Conservation (phyloP, 2,329 filamentous ascomycete species). For the Aspergillus ibericus region DNA sequence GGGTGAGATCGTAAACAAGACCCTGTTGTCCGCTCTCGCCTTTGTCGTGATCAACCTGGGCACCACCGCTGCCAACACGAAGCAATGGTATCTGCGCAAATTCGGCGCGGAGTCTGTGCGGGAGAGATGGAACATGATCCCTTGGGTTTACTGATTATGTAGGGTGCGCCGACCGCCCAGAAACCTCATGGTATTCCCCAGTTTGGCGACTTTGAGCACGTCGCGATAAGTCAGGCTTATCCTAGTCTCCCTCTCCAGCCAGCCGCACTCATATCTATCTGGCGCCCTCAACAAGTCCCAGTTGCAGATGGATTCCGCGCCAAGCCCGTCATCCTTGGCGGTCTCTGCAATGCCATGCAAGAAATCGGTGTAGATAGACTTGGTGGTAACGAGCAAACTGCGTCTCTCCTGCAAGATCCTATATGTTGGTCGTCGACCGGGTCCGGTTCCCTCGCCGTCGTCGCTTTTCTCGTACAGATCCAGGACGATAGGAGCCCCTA, state of each 20-base stretch:
- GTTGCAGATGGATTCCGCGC: slow-evolving; percentile 53
- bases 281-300: slow-evolving; percentile 56
- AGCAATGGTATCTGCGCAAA: slow-evolving; percentile 73
- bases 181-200: slow-evolving; percentile 67
- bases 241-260: slow-evolving; percentile 52
- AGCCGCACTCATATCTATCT: slow-evolving; percentile 39
- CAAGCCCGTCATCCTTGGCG: slow-evolving; percentile 64
- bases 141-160: slow-evolving; percentile 43
- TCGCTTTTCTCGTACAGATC: slow-evolving; percentile 67
- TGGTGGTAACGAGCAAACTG: slow-evolving; percentile 63
- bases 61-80: slow-evolving; percentile 75
- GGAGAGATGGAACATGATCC: slow-evolving; percentile 73
- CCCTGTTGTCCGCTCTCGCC: slow-evolving; percentile 65
- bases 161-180: slow-evolving; percentile 31
- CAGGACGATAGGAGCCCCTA: slow-evolving; percentile 75
- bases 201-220: slow-evolving; percentile 75
- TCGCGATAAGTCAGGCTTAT: slow-evolving; percentile 72
- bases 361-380: slow-evolving; percentile 55
- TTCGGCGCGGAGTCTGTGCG: slow-evolving; percentile 68
- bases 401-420: slow-evolving; percentile 80
- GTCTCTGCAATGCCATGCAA: slow-evolving; percentile 61
- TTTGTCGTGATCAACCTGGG: slow-evolving; percentile 81
- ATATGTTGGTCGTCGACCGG: slow-evolving; percentile 36
- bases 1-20: slow-evolving; percentile 67
- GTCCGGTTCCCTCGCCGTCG: slow-evolving; percentile 21